Evolutionary conservation across 192 early-diverging fungal species (phyloP).

Genomic region (Coemansia sp.): DNA sequence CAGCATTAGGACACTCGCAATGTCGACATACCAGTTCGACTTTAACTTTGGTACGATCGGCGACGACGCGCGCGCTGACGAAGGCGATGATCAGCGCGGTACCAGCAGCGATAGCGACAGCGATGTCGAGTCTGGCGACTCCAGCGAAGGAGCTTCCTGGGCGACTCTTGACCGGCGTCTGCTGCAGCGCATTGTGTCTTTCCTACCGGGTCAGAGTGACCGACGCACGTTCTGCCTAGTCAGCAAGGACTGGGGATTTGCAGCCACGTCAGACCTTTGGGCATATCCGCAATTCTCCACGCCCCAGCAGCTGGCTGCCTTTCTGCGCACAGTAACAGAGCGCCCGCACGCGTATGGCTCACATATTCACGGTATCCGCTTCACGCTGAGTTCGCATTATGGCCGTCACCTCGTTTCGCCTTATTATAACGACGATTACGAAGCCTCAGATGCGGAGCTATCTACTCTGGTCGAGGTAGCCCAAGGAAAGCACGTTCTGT

Average conservation of each 20-base stretch:
- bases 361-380: constrained; percentile 42
- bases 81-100: constrained; percentile 11
- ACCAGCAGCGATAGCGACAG: constrained; percentile 36
- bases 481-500: constrained; percentile 41
- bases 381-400: constrained; percentile 45
- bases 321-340: constrained; percentile 25
- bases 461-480: constrained; percentile 40
- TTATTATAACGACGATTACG: constrained; percentile 18
- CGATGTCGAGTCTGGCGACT: constrained; percentile 22
- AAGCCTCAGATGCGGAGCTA: constrained; percentile 27
- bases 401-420: constrained; percentile 34
- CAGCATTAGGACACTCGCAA: background rate
- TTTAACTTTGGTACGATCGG: constrained; percentile 30
- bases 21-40: constrained; percentile 30
- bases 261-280: constrained; percentile 36
- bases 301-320: constrained; percentile 38
- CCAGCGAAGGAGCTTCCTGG: constrained; percentile 16
- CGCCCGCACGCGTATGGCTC: constrained; percentile 24
- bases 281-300: constrained; percentile 43
- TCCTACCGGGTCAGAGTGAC: constrained; percentile 40
- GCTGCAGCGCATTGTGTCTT: constrained; percentile 37
- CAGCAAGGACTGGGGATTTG: constrained; percentile 41
- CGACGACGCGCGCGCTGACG: constrained; percentile 12
- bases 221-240: constrained; percentile 39
- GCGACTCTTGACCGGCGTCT: constrained; percentile 35